Conservation (phyloP, 2,329 filamentous ascomycete genomes). For the Trichophyton verrucosum region DNA sequence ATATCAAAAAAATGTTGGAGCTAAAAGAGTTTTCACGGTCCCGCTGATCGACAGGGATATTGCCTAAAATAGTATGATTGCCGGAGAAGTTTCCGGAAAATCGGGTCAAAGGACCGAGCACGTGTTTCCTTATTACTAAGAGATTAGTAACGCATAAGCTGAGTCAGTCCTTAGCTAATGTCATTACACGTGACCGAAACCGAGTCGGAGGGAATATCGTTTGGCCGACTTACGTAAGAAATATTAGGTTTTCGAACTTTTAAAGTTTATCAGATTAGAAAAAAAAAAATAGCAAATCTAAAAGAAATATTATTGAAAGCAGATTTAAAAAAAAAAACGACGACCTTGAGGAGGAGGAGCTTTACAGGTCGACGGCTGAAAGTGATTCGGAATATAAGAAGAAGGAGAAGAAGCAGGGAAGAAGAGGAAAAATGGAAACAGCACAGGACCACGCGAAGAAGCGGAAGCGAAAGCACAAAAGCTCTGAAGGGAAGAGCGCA, state of each 20-base stretch:
- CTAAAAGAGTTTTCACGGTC: no score
- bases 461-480: constrained; percentile 34
- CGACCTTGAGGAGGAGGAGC: no score
- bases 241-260: neutral
- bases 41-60: neutral
- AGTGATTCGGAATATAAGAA: neutral
- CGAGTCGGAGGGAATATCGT: neutral
- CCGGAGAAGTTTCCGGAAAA: neutral
- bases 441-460: constrained; percentile 31
- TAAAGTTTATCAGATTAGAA: no score
- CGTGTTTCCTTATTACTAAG: neutral
- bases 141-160: neutral
- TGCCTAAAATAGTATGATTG: neutral
- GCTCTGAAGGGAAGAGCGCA: constrained; percentile 15
- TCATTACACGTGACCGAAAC: neutral
- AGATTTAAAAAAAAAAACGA: no score
- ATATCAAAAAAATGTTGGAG: no score
- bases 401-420: no score
- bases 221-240: neutral
- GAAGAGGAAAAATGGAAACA: constrained; percentile 22
- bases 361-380: constrained; percentile 6
- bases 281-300: no score
- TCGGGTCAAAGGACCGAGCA: neutral
- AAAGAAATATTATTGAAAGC: no score
- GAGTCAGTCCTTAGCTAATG: neutral